Conservation (phyloP, 352 stramenopile genomes). For the Pythium aristosporum region DNA sequence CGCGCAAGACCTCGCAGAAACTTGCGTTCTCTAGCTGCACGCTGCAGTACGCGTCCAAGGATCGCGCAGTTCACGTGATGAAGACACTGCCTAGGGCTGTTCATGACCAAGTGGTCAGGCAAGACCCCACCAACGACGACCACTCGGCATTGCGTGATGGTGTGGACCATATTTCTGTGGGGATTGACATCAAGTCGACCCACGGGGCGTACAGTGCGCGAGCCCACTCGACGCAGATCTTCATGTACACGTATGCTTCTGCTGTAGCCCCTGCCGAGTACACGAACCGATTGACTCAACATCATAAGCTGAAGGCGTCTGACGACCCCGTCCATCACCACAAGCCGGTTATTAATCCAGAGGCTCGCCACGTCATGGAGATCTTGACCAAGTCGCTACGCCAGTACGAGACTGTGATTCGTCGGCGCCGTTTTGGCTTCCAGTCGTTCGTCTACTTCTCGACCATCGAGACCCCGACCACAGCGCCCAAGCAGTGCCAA, state of each 20-base stretch:
- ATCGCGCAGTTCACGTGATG: conserved; percentile 61
- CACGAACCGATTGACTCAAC: conserved; percentile 36
- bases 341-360: conserved; percentile 47
- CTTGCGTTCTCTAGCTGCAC: conserved; percentile 54
- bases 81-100: conserved; percentile 55
- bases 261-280: conserved; percentile 32
- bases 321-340: conserved; percentile 34
- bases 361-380: conserved; percentile 39
- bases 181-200: conserved; percentile 52
- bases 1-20: conserved; percentile 44
- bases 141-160: conserved; percentile 47
- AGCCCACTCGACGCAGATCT: conserved; percentile 44
- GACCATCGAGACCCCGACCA: conserved; percentile 3
- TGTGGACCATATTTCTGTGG: conserved; percentile 58
- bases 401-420: conserved; percentile 58
- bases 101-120: conserved; percentile 50
- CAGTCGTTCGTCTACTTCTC: conserved; percentile 70
- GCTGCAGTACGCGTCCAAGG: conserved; percentile 37
- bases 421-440: conserved; percentile 63
- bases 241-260: conserved; percentile 63
- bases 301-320: conserved; percentile 20
- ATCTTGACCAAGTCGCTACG: conserved; percentile 47
- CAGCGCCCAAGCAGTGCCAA: conserved; percentile 35
- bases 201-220: conserved; percentile 27
- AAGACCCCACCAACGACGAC: conserved; percentile 26